Conservation (phyloP, 148 eudicot species). For the Polygonum aviculare region DNA sequence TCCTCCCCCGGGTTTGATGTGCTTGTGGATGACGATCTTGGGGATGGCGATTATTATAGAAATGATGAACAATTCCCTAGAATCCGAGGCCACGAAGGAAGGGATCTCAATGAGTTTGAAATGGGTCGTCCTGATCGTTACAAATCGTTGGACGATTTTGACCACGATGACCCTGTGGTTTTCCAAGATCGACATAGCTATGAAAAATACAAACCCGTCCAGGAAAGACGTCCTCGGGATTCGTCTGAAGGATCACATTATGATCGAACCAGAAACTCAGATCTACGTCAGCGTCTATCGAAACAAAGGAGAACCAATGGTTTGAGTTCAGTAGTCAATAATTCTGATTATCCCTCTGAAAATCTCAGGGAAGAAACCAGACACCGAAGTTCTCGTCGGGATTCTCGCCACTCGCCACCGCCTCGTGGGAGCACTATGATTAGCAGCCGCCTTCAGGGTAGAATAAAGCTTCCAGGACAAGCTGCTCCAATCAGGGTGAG, state of each 20-base stretch:
- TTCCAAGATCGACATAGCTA: conserved; percentile 45
- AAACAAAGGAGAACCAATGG: conserved; percentile 63
- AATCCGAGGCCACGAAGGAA: conserved; percentile 36
- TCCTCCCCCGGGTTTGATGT: conserved; percentile 98
- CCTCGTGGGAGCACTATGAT: conserved; percentile 32
- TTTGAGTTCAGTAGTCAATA: conserved; percentile 60
- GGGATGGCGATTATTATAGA: conserved; percentile 57
- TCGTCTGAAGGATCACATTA: conserved; percentile 36
- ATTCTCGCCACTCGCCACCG: conserved; percentile 30
- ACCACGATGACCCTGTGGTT: conserved; percentile 43
- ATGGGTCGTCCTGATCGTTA: conserved; percentile 36
- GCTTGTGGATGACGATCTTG: conserved; percentile 74
- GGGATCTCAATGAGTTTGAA: conserved; percentile 48
- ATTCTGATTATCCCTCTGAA: conserved; percentile 34
- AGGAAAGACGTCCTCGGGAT: conserved; percentile 47
- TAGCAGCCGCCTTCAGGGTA: conserved; percentile 69
- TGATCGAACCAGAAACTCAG: conserved; percentile 47
- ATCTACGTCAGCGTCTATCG: conserved; percentile 66
- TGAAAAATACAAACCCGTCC: conserved; percentile 37
- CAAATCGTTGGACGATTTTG: conserved; percentile 29
- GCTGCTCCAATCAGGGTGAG: conserved; percentile 27
- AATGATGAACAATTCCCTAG: conserved; percentile 53
- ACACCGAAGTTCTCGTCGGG: conserved; percentile 39
- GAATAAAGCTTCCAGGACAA: conserved; percentile 64
- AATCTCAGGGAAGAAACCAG: conserved; percentile 33